A percentile compares a stretch with the other conserved stretches of the same genome.
phyloP scores from a whole-genome alignment of 2,329 filamentous ascomycete species.

The Mycosphaerella sp. region DNA sequence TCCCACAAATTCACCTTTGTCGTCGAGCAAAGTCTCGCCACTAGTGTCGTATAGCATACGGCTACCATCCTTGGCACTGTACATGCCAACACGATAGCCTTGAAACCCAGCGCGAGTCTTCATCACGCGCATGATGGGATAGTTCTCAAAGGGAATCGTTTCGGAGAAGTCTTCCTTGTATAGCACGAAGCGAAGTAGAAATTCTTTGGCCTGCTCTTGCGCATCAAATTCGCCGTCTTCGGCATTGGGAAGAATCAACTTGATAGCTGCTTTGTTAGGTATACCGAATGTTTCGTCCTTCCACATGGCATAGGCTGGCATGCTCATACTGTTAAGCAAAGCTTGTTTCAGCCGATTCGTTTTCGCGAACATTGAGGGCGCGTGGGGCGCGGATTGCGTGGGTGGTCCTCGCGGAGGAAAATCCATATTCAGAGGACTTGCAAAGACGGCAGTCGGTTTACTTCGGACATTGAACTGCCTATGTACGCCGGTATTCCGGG shows the following conservation, averaged over 20 bases:
- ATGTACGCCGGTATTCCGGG: not conserved
- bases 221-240: conserved; percentile 33
- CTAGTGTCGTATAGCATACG: conserved; percentile 58
- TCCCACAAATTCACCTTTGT: conserved; percentile 64
- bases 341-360: conserved; percentile 71
- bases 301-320: conserved; percentile 75
- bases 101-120: conserved; percentile 56
- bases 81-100: conserved; percentile 57
- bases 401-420: conserved; percentile 66
- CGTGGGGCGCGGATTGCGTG: conserved; percentile 48
- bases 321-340: conserved; percentile 65
- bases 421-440: conserved; percentile 51
- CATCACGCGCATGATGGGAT: conserved; percentile 61
- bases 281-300: conserved; percentile 68
- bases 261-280: conserved; percentile 59
- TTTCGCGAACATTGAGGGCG: conserved; percentile 65
- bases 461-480: conserved; percentile 5
- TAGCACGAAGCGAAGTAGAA: conserved; percentile 55
- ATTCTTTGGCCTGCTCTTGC: conserved; percentile 40
- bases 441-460: conserved; percentile 32
- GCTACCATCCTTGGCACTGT: conserved; percentile 48
- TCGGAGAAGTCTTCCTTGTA: conserved; percentile 63
- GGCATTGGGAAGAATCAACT: conserved; percentile 34
- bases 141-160: conserved; percentile 53
- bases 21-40: conserved; percentile 62